Evolutionary conservation across 345 rosid genomes (phyloP), one percentile per base, ranked within the genome.

Genomic region (Acer yangbiense): DNA sequence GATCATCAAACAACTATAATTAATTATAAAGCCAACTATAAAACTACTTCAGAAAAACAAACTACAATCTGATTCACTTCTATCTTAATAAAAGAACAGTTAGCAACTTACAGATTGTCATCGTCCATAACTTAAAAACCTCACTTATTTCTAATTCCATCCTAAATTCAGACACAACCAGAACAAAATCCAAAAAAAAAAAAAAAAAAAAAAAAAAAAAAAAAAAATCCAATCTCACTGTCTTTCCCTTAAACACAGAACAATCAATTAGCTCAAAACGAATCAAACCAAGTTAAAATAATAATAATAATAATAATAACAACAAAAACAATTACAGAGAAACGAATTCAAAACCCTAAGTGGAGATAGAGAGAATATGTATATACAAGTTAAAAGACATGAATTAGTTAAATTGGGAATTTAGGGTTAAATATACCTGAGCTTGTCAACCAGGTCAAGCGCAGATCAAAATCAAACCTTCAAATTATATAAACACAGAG

Each of bases 261-360:
- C 52, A 25, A 41, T 11, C 20, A 29, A 32, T 32, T 9, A 68
- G 39, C 54, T 50, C 54, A 63, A 63, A 10, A 43, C 16, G 55
- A 52, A 39, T n/a, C 23, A 32, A 32, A 32, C 41, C 2, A 65
- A 76, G 61, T 57, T 6, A 50, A 66, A 44, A 21, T 35, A 35
- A 35, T 4, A 35, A 35, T 4, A 35, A 35, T 35, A 35, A 35
- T 35, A 35, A 35, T 35, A 35, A 35, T 0, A 35, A 35, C n/a
- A n/a, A n/a, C n/a, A n/a, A n/a, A n/a, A n/a, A n/a, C 39, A 60
- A 35, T 8, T 6, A 35, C 61, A 7, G 27, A 4, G 9, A 20
- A 21, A 64, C n/a, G 17, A 63, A 39, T 64, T 52, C 17, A 23
- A 82, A 87, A 80, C 89, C 90, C 88, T 77, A 82, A 57, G 58